Evolutionary conservation across 164 flowering plant species (phyloP).

Genomic region (Vitis rotundifolia): DNA sequence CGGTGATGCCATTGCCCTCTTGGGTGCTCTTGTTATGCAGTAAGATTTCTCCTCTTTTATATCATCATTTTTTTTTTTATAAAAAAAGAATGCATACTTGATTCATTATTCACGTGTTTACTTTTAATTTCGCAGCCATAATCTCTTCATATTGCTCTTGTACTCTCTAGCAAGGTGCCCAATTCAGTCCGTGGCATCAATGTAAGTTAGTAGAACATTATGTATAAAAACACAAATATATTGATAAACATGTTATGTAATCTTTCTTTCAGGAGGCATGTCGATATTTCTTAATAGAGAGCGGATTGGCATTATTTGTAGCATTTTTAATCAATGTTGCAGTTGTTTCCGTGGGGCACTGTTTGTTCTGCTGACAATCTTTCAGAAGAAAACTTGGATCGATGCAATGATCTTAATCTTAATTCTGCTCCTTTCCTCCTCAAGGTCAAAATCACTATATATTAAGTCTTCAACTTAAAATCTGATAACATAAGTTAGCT

Average conservation of each 20-base stretch:
- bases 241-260: too few relatives aligned
- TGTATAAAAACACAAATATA: background rate
- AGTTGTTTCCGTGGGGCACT: conserved; percentile 65
- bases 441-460: conserved; percentile 38
- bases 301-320: conserved; percentile 71
- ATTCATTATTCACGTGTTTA: too few relatives aligned
- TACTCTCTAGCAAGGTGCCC: conserved; percentile 82
- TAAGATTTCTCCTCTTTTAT: conserved; percentile 20
- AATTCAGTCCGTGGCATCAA: conserved; percentile 67
- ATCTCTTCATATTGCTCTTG: conserved; percentile 92
- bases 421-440: conserved; percentile 82
- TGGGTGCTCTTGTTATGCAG: conserved; percentile 99
- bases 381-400: conserved; percentile 19
- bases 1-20: conserved; percentile 82
- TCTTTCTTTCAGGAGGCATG: conserved; percentile 63
- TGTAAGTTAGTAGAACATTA: conserved; percentile 37
- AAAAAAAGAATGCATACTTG: too few relatives aligned
- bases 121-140: conserved; percentile 53
- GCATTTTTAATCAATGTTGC: conserved; percentile 84
- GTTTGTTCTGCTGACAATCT: conserved; percentile 52
- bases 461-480: background rate
- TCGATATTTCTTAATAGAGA: conserved; percentile 71
- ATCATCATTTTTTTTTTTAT: too few relatives aligned
- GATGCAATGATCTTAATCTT: conserved; percentile 64
- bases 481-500: background rate